Evolutionary conservation across 768 basidiomycete species (phyloP), one percentile per base, ranked within the genome.

Genomic region (Leccinum subgranulosum): DNA sequence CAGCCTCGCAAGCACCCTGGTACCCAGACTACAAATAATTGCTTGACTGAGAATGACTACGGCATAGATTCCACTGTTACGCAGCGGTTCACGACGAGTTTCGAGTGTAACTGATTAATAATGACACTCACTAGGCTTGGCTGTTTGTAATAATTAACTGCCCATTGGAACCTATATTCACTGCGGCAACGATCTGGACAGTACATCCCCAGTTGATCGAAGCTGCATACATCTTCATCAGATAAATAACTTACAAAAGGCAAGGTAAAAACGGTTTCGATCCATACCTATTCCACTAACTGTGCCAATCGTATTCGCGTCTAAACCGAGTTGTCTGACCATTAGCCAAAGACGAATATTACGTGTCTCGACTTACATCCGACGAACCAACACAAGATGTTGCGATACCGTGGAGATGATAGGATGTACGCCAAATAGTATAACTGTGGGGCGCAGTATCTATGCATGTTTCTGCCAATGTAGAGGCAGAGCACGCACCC

Each of bases 191-290:
- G 17, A 89, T 74, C 66, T 85, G 83, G 4, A 81, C 76, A 2
- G 87, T 79, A 59, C 80, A 81, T 15, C 80, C 84, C 84, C 84
- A 89, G 57, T 84, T 83, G 34, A 86, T 77, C 4, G 84, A 85
- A 7, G 85, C 79, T 41, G 78, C 41, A 43, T 19, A 19, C 10
- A 43, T 43, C 2, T 43, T 43, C 10, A 19, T 43, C 5, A 43
- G 41, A 19, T n/a, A 43, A 19, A 19, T 43, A 0, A 19, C n/a
- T n/a, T 9, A 41, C 39, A 41, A n/a, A 0, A 19, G 10, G 41
- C 10, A 19, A 19, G 5, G n/a, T 14, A 19, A 19, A 43, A 10
- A 4, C 2, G 36, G 6, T 12, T 25, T 11, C 17, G n/a, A 43
- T 11, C 12, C 61, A 57, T 49, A 69, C 66, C 76, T 28, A 77